phyloP scores from a whole-genome alignment of 208 protist genomes.

The Leishmania mexicana region DNA sequence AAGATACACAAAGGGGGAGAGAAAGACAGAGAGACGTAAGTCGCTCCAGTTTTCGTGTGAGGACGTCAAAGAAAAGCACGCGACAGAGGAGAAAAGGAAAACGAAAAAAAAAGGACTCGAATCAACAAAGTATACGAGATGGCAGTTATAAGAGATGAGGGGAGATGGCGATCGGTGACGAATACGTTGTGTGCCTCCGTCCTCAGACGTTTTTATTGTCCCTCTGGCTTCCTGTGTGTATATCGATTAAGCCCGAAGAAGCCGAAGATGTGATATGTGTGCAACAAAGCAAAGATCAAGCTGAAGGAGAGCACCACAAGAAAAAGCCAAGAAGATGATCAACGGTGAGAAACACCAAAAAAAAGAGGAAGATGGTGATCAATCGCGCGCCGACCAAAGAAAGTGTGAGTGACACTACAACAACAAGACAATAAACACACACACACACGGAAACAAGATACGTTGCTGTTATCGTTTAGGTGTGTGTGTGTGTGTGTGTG shows the following conservation, averaged over 20 bases:
- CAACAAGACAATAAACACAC: neutral
- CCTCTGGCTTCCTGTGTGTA: neutral
- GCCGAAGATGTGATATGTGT: neutral
- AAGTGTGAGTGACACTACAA: no score
- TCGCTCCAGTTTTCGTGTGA: neutral
- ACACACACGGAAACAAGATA: neutral
- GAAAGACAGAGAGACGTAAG: neutral
- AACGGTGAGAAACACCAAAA: neutral
- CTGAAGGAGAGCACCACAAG: neutral
- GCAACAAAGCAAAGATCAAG: slow-evolving; percentile 8
- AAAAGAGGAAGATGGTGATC: neutral
- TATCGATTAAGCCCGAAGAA: neutral
- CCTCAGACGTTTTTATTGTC: neutral
- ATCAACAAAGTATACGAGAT: slow-evolving; percentile 13
- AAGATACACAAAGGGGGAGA: neutral
- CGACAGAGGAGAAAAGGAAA: slow-evolving; percentile 8
- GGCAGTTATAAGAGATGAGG: neutral
- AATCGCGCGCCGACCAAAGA: no score
- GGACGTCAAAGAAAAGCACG: neutral
- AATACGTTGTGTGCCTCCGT: neutral
- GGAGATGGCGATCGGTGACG: neutral
- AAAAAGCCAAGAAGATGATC: neutral
- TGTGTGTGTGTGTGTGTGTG: neutral
- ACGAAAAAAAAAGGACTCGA: slow-evolving; percentile 7
- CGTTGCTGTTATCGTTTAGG: neutral